Evolutionary conservation across 768 basidiomycete species (phyloP).

Genomic region (Rhodotorula paludigena): DNA sequence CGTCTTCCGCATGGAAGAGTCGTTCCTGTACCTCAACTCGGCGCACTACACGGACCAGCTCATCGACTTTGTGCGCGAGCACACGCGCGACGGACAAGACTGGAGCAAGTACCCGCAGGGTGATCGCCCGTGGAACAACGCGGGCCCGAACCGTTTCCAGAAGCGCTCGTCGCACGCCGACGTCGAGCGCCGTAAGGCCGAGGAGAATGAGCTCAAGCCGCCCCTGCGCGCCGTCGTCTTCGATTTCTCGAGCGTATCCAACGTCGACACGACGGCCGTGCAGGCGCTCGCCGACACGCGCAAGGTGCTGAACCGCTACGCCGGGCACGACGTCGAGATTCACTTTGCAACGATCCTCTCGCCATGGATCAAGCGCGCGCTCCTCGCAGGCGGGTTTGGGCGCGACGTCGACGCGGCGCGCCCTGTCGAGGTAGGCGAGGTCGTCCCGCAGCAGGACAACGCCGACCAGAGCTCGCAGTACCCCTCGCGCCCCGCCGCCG

Average conservation of each 20-base stretch:
- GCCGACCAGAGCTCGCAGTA: conserved; percentile 8
- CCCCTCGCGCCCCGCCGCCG: conserved; percentile 4
- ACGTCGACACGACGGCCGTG: conserved; percentile 85
- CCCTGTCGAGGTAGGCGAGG: conserved; percentile 66
- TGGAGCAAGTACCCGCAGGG: conserved; percentile 64
- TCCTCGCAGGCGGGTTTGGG: conserved; percentile 86
- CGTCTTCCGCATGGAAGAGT: conserved; percentile 87
- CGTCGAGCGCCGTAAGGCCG: conserved; percentile 36
- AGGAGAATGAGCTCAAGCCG: conserved; percentile 56
- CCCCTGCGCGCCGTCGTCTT: conserved; percentile 76
- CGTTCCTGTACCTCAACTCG: conserved; percentile 56
- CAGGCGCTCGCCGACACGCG: conserved; percentile 87
- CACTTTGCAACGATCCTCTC: conserved; percentile 89
- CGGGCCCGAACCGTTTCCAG: conserved; percentile 32
- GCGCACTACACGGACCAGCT: conserved; percentile 60
- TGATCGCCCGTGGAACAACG: conserved; percentile 89
- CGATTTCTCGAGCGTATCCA: conserved; percentile 80
- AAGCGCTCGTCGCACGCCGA: conserved; percentile 6
- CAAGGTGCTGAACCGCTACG: conserved; percentile 78
- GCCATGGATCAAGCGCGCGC: conserved; percentile 85
- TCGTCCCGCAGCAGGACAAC: conserved; percentile 55
- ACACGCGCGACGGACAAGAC: conserved; percentile 64
- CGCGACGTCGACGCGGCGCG: conserved; percentile 53
- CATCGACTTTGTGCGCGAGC: conserved; percentile 71
- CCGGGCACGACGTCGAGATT: conserved; percentile 58